Base-by-base conservation (phyloP, 208 protist genomes). In the Trypanosoma conorhini region DNA sequence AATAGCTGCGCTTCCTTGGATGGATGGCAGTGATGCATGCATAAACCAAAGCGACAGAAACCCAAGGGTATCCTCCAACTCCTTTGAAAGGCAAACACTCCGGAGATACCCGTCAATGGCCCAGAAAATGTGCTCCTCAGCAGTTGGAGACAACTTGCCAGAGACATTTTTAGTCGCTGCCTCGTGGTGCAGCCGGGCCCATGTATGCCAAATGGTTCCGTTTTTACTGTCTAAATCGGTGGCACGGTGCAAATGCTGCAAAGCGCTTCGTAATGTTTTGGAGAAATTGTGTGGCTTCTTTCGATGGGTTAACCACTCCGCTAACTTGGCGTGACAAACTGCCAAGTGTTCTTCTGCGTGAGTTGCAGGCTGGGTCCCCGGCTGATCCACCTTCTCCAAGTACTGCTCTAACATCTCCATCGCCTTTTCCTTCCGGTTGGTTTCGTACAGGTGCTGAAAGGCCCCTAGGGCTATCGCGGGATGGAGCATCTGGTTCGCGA, bases 11-110 rank as follows among this genome's bases (percentile, higher is more conserved):
- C 79, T 94, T 54, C 46, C 72, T 64, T 88, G 79, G 26, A 94
- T 77, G 62, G 79, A 60, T 35, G 77, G 79, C 26, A 88, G 63
- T 46, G 67, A 70, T 24, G 86, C 90, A 72, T 98, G 85, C 60
- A 94, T 92, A 84, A 99, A 99, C 98, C 97, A 99, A 31, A 99
- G 83, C 40, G 98, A 99, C 38, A 99, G 82, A 60, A 99, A 94
- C n/a, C 99, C 91, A 30, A 99, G 86, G 48, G 97, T 92, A 81
- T 99, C 99, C 87, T 99, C 98, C 21, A 93, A 80, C 67, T 95
- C 89, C 68, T 91, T 74, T 10, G 89, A 85, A 67, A 91, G 76
- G 57, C 72, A 93, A 52, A 92, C 81, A 62, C 88, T 96, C 48
- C 89, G 87, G 72, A 99, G 95, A 84, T 99, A 99, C 28, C 96